Conservation (phyloP, 345 rosid genomes). For the Lepidium didymum region DNA sequence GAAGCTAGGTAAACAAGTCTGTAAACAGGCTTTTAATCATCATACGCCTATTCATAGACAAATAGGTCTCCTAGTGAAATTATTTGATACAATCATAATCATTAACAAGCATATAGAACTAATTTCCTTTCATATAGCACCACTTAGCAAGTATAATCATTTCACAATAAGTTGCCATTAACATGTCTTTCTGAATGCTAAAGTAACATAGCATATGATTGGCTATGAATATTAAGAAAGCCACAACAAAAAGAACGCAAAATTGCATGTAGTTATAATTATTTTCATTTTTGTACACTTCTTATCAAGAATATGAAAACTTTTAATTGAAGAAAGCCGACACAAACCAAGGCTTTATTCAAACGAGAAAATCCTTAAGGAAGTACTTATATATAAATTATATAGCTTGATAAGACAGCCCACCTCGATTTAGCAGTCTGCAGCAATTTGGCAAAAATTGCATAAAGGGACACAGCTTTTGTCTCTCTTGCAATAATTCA, state of each 20-base stretch:
- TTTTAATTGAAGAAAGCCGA: neutral
- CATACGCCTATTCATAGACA: neutral
- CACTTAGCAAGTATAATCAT: neutral
- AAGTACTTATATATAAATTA: neutral
- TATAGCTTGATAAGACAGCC: neutral
- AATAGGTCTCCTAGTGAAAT: neutral
- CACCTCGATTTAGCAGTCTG: conserved; percentile 83
- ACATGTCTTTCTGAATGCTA: neutral
- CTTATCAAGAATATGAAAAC: neutral
- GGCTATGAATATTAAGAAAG: neutral
- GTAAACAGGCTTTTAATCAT: neutral
- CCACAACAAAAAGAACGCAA: neutral
- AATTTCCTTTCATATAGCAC: neutral
- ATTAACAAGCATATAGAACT: neutral
- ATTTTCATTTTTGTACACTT: neutral
- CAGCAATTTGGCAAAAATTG: conserved; percentile 63
- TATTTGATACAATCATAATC: neutral
- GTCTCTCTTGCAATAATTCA: conserved; percentile 82
- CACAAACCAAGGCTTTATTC: neutral
- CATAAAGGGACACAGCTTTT: conserved; percentile 66
- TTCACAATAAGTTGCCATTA: neutral
- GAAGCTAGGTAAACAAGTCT: neutral
- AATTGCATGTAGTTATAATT: neutral
- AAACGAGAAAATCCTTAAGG: neutral
- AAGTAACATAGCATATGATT: neutral